Percentiles rank a stretch among this genome's conserved stretches.
Evolutionary conservation across 164 flowering plant species (phyloP).

Genomic region (Warburgia ugandensis): DNA sequence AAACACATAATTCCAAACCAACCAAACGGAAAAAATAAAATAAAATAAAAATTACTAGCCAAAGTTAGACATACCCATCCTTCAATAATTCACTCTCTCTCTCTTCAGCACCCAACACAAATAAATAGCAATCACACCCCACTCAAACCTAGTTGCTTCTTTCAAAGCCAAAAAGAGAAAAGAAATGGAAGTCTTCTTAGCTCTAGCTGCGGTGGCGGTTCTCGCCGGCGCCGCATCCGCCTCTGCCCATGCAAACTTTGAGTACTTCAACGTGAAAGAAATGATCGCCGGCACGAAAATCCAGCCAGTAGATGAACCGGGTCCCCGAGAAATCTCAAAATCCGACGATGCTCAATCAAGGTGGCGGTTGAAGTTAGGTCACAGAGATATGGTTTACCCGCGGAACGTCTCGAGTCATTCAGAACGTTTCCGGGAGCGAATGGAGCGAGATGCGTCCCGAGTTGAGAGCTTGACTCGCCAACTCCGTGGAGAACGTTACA

Average conservation of each 20-base stretch:
- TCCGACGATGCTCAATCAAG: neutral
- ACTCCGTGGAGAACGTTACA: conserved; percentile 11
- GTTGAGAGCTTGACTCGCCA: conserved; percentile 33
- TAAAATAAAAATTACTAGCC: too few species aligned
- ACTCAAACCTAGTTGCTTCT: too few species aligned
- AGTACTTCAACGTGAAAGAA: conserved; percentile 35
- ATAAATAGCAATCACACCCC: too few species aligned
- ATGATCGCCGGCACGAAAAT: conserved; percentile 13
- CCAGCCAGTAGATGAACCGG: neutral
- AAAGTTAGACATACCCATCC: too few species aligned
- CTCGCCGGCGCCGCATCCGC: conserved; percentile 6
- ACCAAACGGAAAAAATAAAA: too few species aligned
- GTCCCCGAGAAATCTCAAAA: conserved; percentile 7
- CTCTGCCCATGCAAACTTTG: too few species aligned
- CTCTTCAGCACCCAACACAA: conserved; percentile 2
- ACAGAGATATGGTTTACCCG: conserved; percentile 15
- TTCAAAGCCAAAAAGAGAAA: conserved; percentile 2
- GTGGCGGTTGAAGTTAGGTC: conserved; percentile 21
- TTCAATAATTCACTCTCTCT: too few species aligned
- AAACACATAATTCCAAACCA: too few species aligned
- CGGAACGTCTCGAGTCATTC: conserved; percentile 11
- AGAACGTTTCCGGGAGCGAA: conserved; percentile 33
- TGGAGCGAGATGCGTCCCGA: conserved; percentile 44
- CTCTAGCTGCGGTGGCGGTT: conserved; percentile 8
- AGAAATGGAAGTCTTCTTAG: conserved; percentile 11